Conservation (phyloP, 306 rosid genomes). For the Corylus americana region DNA sequence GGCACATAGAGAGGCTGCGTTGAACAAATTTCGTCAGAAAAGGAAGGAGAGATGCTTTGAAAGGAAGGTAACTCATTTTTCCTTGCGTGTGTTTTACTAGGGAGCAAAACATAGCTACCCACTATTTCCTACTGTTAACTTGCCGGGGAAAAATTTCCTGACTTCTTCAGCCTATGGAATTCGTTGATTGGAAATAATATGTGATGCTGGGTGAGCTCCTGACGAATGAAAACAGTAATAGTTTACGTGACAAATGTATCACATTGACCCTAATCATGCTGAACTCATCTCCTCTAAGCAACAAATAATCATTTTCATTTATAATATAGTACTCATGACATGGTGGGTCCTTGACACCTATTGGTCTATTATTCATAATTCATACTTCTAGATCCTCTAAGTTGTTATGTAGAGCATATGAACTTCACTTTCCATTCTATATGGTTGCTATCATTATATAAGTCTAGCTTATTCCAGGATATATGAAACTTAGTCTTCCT, state of each 20-base stretch:
- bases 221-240: not conserved
- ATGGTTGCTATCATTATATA: not conserved
- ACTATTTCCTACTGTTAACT: not conserved
- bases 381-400: not conserved
- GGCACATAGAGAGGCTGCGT: conserved; percentile 49
- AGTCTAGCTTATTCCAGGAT: conserved; percentile 11
- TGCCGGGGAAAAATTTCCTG: not conserved
- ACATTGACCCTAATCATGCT: conserved; percentile 7
- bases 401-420: not conserved
- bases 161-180: conserved; percentile 4
- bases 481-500: conserved; percentile 5
- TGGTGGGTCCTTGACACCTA: not conserved
- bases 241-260: not conserved
- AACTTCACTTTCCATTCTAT: conserved; percentile 2
- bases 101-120: conserved; percentile 9
- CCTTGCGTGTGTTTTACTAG: not conserved
- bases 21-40: conserved; percentile 43
- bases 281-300: not conserved
- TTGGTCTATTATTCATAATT: conserved; percentile 16
- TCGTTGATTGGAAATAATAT: conserved; percentile 8
- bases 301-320: not conserved
- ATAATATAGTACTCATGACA: conserved; percentile 3
- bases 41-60: conserved; percentile 57
- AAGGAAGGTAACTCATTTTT: conserved; percentile 41
- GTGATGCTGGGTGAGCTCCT: conserved; percentile 3